Conservation (phyloP, 306 rosid species). For the Acacia confusa region DNA sequence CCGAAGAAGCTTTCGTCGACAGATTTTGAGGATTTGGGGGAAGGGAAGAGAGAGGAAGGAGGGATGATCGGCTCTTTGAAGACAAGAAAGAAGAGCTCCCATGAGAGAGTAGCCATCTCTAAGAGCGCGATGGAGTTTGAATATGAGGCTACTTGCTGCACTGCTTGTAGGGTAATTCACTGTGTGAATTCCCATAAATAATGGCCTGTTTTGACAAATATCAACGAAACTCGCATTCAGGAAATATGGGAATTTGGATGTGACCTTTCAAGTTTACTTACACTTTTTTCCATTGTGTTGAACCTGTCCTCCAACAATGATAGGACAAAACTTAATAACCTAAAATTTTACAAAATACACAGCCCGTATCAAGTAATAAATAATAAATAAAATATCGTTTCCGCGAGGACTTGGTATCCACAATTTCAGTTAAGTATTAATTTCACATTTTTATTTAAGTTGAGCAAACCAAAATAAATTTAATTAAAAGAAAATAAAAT, state of each 20-base stretch:
- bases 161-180: constrained; percentile 48
- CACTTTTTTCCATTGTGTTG: constrained; percentile 51
- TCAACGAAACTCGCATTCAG: constrained; percentile 31
- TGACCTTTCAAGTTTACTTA: constrained; percentile 50
- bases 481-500: too few relatives aligned
- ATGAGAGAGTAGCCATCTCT: constrained; percentile 69
- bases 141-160: constrained; percentile 38
- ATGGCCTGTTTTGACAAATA: constrained; percentile 48
- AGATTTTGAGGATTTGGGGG: constrained; percentile 16
- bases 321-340: too few relatives aligned
- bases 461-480: too few relatives aligned
- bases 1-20: not conserved
- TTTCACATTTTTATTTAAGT: too few relatives aligned
- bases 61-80: constrained; percentile 51
- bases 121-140: constrained; percentile 63
- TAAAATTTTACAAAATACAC: too few relatives aligned
- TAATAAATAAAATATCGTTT: too few relatives aligned
- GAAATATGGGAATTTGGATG: constrained; percentile 34
- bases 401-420: too few relatives aligned
- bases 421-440: too few relatives aligned
- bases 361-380: too few relatives aligned
- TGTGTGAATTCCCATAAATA: constrained; percentile 63
- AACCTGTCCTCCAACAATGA: constrained; percentile 31
- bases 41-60: constrained; percentile 62
- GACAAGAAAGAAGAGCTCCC: constrained; percentile 65